These are phyloP conservation scores for Hsuehochloa calcarea DNA, from an alignment of 176 grass and related monocot genomes.

Conservation along the genomic window DNA sequence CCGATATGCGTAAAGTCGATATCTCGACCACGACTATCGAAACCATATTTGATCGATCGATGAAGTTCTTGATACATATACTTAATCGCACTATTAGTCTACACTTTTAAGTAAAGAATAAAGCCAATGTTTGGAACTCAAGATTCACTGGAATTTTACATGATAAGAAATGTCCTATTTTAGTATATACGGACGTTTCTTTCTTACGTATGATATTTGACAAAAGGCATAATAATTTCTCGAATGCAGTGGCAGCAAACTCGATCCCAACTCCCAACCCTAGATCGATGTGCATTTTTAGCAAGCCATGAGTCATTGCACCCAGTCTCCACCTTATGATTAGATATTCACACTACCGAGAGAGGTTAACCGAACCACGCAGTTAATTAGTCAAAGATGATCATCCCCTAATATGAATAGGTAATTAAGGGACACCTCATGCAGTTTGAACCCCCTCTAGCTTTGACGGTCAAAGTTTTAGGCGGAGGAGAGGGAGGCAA, in stretches of 20 bases:
- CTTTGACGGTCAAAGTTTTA: constrained; percentile 84
- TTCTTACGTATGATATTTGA: no score
- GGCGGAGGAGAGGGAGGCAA: constrained; percentile 37
- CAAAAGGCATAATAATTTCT: no score
- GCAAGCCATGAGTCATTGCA: no score
- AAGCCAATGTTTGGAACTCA: no score
- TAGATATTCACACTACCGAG: background rate
- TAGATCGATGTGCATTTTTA: background rate
- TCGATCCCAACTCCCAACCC: no score
- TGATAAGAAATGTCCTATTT: background rate
- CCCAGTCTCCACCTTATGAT: no score
- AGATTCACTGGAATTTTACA: no score
- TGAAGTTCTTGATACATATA: background rate
- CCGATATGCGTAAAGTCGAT: no score
- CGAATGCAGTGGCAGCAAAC: no score
- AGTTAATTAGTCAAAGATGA: constrained; percentile 16
- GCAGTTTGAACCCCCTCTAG: constrained; percentile 26
- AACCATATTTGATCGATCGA: background rate
- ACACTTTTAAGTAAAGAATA: no score
- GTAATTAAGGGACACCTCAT: background rate
- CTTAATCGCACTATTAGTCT: background rate
- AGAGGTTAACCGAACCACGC: background rate
- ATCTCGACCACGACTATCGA: no score
- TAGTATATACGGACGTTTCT: background rate
- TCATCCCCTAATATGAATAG: background rate